These are phyloP conservation scores for Limonium bicolor DNA, from an alignment of 148 eudicot genomes.

Conservation along the genomic window DNA sequence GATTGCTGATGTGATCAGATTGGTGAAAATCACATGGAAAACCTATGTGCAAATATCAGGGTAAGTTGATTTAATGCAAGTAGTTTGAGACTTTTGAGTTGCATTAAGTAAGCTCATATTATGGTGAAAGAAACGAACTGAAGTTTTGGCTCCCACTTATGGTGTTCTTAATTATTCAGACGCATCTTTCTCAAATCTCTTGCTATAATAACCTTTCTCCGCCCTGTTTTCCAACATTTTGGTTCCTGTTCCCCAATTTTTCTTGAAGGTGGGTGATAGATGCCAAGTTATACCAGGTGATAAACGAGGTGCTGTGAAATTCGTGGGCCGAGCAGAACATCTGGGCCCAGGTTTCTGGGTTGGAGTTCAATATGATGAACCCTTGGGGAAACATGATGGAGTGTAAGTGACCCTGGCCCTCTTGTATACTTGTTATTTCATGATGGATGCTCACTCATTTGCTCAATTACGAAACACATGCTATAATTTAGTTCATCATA, in stretches of 20 bases:
- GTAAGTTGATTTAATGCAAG: slow-evolving; percentile 28
- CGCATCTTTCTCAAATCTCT: background rate
- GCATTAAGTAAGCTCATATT: no score
- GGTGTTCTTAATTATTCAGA: no score
- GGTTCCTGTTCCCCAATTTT: background rate
- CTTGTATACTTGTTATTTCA: background rate
- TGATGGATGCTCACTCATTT: background rate
- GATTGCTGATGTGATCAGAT: slow-evolving; percentile 38
- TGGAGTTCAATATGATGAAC: slow-evolving; percentile 93
- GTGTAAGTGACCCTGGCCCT: slow-evolving; percentile 27
- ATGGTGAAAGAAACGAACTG: no score
- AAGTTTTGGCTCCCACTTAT: no score
- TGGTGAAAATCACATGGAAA: slow-evolving; percentile 57
- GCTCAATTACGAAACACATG: background rate
- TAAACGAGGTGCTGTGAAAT: slow-evolving; percentile 79
- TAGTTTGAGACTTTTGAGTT: no score
- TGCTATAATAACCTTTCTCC: background rate
- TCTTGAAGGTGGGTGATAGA: slow-evolving; percentile 77
- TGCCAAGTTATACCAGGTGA: slow-evolving; percentile 96
- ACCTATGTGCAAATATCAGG: slow-evolving; percentile 61
- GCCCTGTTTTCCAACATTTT: no score
- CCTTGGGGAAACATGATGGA: slow-evolving; percentile 94
- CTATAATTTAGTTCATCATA: background rate
- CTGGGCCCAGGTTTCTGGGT: slow-evolving; percentile 91
- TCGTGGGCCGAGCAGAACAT: slow-evolving; percentile 73